Evolutionary conservation across 2,329 filamentous ascomycete species (phyloP), one percentile per base, ranked within the genome.

Genomic region (Aureobasidium sp.): DNA sequence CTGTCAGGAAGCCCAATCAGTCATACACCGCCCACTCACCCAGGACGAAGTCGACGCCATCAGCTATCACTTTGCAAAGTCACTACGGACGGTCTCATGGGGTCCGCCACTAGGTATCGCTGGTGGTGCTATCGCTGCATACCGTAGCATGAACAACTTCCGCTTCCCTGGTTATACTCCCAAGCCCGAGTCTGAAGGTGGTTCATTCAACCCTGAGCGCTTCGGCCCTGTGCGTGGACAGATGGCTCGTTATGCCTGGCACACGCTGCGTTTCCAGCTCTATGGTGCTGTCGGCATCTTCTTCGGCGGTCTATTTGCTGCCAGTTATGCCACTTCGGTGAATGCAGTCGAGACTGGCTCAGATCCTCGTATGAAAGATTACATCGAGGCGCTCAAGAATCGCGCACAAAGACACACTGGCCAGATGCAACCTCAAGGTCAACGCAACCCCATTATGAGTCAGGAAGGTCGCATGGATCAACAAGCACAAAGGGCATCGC

Each of bases 151-250:
- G 59, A 65, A 63, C n/a, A 69, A 65, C 21, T 73, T 71, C 63
- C 69, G 72, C 11, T 79, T 78, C 57, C 78, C 77, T 3, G 73
- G 76, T 41, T 77, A 71, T 49, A 71, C 72, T 50, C 76, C 77
- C 0, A 73, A 73, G 52, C 75, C 77, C 0, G 72, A 73, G 48
- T 63, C 65, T 37, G 54, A 41, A 41, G 65, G 69, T 0, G 71
- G 72, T 63, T 67, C 67, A 13, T 74, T 77, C 59, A 71, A 75
- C 37, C 72, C 71, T 5, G 74, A 78, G 37, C 72, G 70, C 32
- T 75, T 75, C 48, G 61, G 65, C 65, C 62, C 67, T 1, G 39
- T 73, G 1, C 70, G 66, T 53, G 76, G 76, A 0, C 65, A 68
- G 1, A 53, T 62, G 58, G 77, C 77, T 11, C 66, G 70, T 49